Conservation (phyloP, 208 protist genomes). For the Plasmodiophora brassicae region DNA sequence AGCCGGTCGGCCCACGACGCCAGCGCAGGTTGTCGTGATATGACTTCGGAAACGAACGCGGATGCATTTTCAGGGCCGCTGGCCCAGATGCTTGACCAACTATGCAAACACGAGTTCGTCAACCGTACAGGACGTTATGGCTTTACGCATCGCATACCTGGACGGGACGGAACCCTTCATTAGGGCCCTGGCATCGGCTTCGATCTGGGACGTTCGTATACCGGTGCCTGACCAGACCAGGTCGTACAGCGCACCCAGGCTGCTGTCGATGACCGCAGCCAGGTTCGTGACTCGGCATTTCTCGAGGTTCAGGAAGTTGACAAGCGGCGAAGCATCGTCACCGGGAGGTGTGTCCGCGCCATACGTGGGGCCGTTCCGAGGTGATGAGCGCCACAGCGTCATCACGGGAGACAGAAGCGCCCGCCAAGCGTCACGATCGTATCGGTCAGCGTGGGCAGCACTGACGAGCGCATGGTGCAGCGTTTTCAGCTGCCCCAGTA, state of each 20-base stretch:
- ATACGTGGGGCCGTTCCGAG: neutral
- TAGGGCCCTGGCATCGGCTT: slow-evolving; percentile 70
- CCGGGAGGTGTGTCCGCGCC: neutral
- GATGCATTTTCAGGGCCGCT: slow-evolving; percentile 62
- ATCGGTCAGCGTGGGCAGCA: slow-evolving; percentile 34
- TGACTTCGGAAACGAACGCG: slow-evolving; percentile 76
- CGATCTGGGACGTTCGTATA: slow-evolving; percentile 73
- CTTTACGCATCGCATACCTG: no score
- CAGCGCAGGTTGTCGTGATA: slow-evolving; percentile 70
- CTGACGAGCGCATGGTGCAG: slow-evolving; percentile 67
- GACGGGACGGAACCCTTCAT: slow-evolving; percentile 76
- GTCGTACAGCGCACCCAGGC: slow-evolving; percentile 70
- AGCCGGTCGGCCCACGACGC: slow-evolving; percentile 63
- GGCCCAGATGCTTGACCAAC: slow-evolving; percentile 79
- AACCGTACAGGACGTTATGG: no score
- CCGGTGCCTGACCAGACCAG: slow-evolving; percentile 76
- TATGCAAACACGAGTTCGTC: no score
- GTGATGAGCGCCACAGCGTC: slow-evolving; percentile 62
- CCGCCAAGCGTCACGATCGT: slow-evolving; percentile 79
- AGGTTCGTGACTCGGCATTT: slow-evolving; percentile 65
- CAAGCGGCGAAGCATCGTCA: slow-evolving; percentile 59
- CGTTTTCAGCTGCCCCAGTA: slow-evolving; percentile 74
- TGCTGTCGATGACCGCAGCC: slow-evolving; percentile 68
- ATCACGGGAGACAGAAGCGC: slow-evolving; percentile 72
- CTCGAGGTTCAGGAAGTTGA: slow-evolving; percentile 79